Conservation (phyloP, 1,284 basidiomycete species). For the Trichosporon sp. region DNA sequence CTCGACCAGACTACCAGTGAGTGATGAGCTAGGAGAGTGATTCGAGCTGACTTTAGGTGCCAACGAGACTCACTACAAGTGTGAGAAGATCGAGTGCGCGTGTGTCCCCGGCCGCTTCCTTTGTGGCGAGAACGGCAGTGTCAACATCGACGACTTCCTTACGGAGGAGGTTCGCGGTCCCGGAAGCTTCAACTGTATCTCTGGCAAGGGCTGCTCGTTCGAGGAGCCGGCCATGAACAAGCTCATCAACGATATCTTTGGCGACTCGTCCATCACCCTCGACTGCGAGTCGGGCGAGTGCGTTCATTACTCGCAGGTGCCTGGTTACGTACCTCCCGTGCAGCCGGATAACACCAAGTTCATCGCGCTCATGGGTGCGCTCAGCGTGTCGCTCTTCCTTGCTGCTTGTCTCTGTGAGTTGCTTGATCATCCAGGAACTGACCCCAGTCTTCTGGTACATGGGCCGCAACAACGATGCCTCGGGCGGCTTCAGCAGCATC, state of each 20-base stretch:
- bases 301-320: conserved; percentile 85
- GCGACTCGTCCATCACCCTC: conserved; percentile 81
- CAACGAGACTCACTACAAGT: conserved; percentile 70
- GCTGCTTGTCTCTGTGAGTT: conserved; percentile 47
- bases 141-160: conserved; percentile 92
- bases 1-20: conserved; percentile 29
- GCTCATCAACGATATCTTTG: conserved; percentile 88
- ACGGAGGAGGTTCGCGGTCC: conserved; percentile 85
- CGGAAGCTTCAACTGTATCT: conserved; percentile 75
- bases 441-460: conserved; percentile 76
- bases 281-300: conserved; percentile 87
- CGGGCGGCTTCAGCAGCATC: conserved; percentile 65
- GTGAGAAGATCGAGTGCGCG: conserved; percentile 76
- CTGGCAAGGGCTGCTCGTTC: conserved; percentile 69
- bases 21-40: not conserved
- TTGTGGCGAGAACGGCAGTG: conserved; percentile 90
- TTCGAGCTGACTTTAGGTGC: conserved; percentile 46
- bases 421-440: not conserved
- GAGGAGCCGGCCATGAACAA: conserved; percentile 95
- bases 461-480: conserved; percentile 61
- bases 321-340: conserved; percentile 76
- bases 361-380: conserved; percentile 76
- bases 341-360: conserved; percentile 73
- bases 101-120: conserved; percentile 90
- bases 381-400: conserved; percentile 60